phyloP scores from a whole-genome alignment of 345 rosid genomes.

The Boechera retrofracta region DNA sequence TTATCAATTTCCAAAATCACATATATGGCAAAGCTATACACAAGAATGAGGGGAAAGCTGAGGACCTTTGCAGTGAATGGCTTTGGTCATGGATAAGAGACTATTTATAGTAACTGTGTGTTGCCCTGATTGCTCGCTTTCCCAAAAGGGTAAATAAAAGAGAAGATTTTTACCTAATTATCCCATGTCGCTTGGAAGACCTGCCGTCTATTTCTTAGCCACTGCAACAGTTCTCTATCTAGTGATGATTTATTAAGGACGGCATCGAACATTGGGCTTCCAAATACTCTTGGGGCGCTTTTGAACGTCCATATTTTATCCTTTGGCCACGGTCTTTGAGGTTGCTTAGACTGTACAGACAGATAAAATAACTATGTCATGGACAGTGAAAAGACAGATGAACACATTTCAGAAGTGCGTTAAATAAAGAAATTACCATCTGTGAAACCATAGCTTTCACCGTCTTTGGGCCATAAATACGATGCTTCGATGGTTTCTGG shows the following conservation, averaged over 20 bases:
- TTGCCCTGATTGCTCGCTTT: conserved; percentile 22
- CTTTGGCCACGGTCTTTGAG: conserved; percentile 93
- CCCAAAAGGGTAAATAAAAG: conserved; percentile 30
- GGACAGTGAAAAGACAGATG: not conserved
- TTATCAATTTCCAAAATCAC: conserved; percentile 36
- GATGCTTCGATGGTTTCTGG: conserved; percentile 81
- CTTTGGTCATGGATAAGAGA: conserved; percentile 27
- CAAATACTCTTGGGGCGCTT: conserved; percentile 58
- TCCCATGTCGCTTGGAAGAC: conserved; percentile 83
- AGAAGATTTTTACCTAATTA: conserved; percentile 42
- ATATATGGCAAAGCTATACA: conserved; percentile 44
- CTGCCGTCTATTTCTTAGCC: conserved; percentile 85
- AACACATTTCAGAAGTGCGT: conserved; percentile 11
- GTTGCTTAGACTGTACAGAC: conserved; percentile 72
- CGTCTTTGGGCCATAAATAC: conserved; percentile 83
- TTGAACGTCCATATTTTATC: conserved; percentile 94
- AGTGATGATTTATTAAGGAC: conserved; percentile 56
- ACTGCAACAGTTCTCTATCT: conserved; percentile 86
- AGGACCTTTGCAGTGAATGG: conserved; percentile 16
- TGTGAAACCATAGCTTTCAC: conserved; percentile 72
- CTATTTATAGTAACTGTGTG: conserved; percentile 33
- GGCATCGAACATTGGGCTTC: conserved; percentile 95
- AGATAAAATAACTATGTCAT: not conserved
- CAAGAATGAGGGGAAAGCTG: conserved; percentile 40
- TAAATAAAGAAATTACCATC: conserved; percentile 63